These are phyloP conservation scores for Diaporthe sp. DNA, from an alignment of 2,329 filamentous ascomycete genomes.

Conservation along the genomic window DNA sequence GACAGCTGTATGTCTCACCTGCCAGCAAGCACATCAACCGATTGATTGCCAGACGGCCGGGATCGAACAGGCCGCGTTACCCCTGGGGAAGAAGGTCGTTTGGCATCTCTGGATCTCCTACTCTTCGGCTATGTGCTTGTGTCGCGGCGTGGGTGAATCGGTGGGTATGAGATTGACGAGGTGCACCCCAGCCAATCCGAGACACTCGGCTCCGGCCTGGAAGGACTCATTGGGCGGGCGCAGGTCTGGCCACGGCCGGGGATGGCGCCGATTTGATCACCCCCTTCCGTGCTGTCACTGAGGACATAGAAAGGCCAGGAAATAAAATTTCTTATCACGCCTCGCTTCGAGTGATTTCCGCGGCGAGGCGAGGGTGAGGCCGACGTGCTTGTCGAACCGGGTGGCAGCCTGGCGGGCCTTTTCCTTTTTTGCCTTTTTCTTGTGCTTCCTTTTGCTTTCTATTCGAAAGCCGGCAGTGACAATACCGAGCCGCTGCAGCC, in stretches of 20 bases:
- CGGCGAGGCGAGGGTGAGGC: neutral
- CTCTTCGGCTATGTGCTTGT: neutral
- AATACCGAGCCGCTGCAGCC: neutral
- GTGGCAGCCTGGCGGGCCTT: neutral
- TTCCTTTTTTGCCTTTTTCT: neutral
- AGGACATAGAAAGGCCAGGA: neutral
- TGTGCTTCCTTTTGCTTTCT: neutral
- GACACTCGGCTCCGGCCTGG: slow-evolving; percentile 17
- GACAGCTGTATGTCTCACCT: slow-evolving; percentile 19
- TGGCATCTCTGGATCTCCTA: neutral
- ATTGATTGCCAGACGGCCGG: slow-evolving; percentile 2
- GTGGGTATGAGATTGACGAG: slow-evolving; percentile 6
- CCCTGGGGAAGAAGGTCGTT: neutral
- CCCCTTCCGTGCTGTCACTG: neutral
- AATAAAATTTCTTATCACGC: neutral
- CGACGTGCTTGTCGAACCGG: neutral
- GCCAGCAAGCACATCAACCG: neutral
- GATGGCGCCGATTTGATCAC: slow-evolving; percentile 23
- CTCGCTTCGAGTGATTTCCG: neutral
- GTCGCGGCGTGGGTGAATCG: neutral
- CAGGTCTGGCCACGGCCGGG: slow-evolving; percentile 15
- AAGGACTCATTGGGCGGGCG: slow-evolving; percentile 7
- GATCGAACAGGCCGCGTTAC: neutral
- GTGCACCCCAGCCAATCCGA: slow-evolving; percentile 22
- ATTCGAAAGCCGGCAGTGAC: neutral